Evolutionary conservation across 208 protist species (phyloP), one percentile per base, ranked within the genome.

Genomic region (Trypanosomatidae sp.): DNA sequence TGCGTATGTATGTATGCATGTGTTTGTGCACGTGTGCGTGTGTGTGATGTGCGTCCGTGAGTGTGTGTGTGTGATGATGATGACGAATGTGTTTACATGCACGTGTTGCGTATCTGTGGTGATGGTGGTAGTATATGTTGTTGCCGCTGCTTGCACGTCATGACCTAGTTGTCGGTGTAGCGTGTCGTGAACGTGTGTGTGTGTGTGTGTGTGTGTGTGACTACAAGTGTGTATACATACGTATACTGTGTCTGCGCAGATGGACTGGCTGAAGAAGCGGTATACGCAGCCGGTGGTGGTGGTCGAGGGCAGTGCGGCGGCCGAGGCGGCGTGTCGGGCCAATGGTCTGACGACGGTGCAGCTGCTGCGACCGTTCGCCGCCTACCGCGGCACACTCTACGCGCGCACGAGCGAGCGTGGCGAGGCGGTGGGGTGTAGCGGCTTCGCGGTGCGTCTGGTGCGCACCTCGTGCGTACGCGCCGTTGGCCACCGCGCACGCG

Each of bases 281-380:
- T 87, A 79, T 45, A 49, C 63, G 3, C 69, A 75, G 10, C 78
- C 78, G 0, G 77, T 92, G 7, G 72, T 92, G 19, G 39, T 88
- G 3, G 71, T 92, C 1, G 50, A 70, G 40, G 62, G 61, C 48
- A 82, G 53, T 41, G 25, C 59, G 5, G 48, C 47, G 2, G 71
- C 66, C 5, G 74, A 92, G 20, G 44, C 44, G 1, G 38, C 66
- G 25, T 68, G 60, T 35, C 51, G 43, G 2, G 62, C 66, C 20
- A 79, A 82, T 48, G 83, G 83, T 16, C 38, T 92, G 19, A 69
- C 81, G 37, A 26, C 75, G 11, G 53, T 87, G 20, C 75, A 92
- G 20, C 56, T 92, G 20, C 61, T 92, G 0, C 70, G 83, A 1
- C 83, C 76, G 7, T 86, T 81, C 52, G 53, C 62, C 40, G 56